Percentiles rank a stretch among this genome's conserved stretches.
Evolutionary conservation across 768 basidiomycete genomes (phyloP).

Genomic region (Phallus indusiatus): DNA sequence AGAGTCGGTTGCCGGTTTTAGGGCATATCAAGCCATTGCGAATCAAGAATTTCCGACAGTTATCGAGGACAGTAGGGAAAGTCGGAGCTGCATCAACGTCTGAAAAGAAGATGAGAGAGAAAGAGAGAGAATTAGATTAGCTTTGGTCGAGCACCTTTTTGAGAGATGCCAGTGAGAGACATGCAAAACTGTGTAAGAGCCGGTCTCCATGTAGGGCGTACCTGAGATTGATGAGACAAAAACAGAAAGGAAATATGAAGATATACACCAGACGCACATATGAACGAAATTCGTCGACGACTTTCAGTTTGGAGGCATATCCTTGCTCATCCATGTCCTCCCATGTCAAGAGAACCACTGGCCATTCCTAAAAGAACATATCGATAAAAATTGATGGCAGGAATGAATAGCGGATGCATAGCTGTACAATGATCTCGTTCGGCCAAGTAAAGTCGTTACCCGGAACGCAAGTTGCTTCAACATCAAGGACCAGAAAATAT

Average conservation of each 20-base stretch:
- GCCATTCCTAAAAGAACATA: slow-evolving; percentile 63
- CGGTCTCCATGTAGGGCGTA: slow-evolving; percentile 74
- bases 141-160: slow-evolving; percentile 22
- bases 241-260: background rate
- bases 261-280: slow-evolving; percentile 41
- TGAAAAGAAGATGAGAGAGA: slow-evolving; percentile 33
- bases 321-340: slow-evolving; percentile 45
- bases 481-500: slow-evolving; percentile 79
- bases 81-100: slow-evolving; percentile 73
- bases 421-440: slow-evolving; percentile 86
- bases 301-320: slow-evolving; percentile 47
- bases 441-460: slow-evolving; percentile 74
- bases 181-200: slow-evolving; percentile 77
- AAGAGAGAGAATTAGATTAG: background rate
- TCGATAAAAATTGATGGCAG: background rate
- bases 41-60: slow-evolving; percentile 58
- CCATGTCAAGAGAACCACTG: slow-evolving; percentile 85
- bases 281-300: slow-evolving; percentile 75
- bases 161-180: slow-evolving; percentile 82
- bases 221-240: background rate
- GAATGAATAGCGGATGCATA: background rate
- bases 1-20: slow-evolving; percentile 42
- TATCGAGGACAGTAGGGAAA: slow-evolving; percentile 59
- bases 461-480: slow-evolving; percentile 73
- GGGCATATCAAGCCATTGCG: slow-evolving; percentile 61